Evolutionary conservation across 345 rosid species (phyloP).

Genomic region (Kernera saxatilis): DNA sequence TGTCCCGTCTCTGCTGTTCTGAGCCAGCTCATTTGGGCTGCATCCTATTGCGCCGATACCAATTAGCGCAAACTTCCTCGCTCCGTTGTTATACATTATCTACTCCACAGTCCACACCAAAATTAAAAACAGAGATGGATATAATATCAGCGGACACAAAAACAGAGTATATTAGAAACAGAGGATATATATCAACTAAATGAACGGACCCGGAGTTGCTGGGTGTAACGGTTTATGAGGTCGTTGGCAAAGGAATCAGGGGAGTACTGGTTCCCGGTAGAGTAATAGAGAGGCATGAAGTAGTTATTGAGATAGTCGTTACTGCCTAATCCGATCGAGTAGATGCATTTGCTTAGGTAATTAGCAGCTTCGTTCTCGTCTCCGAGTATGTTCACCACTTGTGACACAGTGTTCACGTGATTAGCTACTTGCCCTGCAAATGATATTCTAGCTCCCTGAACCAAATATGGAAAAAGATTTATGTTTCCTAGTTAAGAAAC

Average conservation of each 20-base stretch:
- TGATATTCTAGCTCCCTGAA: constrained; percentile 67
- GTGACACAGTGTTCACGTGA: constrained; percentile 55
- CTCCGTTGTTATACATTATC: constrained; percentile 69
- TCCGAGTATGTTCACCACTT: constrained; percentile 61
- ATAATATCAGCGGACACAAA: background rate
- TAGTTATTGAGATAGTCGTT: constrained; percentile 95
- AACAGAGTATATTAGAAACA: background rate
- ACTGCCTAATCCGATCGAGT: constrained; percentile 75
- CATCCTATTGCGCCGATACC: constrained; percentile 90
- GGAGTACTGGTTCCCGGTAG: constrained; percentile 44
- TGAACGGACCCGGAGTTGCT: constrained; percentile 48
- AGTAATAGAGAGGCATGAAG: constrained; percentile 68
- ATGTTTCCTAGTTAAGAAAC: background rate
- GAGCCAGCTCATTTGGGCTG: constrained; percentile 76
- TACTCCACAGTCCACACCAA: constrained; percentile 13
- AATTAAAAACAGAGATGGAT: background rate
- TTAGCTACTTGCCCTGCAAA: constrained; percentile 74
- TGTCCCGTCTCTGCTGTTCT: constrained; percentile 54
- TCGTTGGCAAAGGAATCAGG: constrained; percentile 56
- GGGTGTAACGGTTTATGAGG: constrained; percentile 56
- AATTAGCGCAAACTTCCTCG: constrained; percentile 71
- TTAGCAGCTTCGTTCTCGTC: constrained; percentile 45
- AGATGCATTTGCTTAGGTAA: constrained; percentile 65
- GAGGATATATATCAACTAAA: background rate
- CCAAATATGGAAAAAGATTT: background rate